phyloP scores from a whole-genome alignment of 306 rosid species.

The Citrullus amarus region DNA sequence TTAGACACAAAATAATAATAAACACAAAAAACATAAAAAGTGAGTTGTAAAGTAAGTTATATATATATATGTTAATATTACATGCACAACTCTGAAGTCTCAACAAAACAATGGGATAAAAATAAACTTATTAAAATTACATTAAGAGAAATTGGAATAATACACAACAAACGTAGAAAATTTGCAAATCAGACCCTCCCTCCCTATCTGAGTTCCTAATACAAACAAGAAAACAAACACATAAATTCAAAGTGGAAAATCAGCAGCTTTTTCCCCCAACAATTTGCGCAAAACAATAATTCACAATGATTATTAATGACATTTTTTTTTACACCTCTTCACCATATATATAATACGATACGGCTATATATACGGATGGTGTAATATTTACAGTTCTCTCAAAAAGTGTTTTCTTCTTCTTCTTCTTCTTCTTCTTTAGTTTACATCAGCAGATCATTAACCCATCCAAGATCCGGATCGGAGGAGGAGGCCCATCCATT shows the following conservation, averaged over 20 bases:
- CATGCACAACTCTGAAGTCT: too few relatives aligned
- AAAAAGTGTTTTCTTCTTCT: background rate
- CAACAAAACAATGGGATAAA: too few relatives aligned
- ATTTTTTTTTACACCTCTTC: background rate
- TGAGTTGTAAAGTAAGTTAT: too few relatives aligned
- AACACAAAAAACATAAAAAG: too few relatives aligned
- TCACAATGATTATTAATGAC: background rate
- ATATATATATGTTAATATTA: too few relatives aligned
- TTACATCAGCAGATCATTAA: slow-evolving; percentile 74
- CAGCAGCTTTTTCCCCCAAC: background rate
- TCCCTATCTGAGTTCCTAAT: background rate
- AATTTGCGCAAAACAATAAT: background rate
- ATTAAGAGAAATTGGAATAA: background rate
- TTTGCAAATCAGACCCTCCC: background rate
- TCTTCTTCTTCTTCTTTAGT: slow-evolving; percentile 3
- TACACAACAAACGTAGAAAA: background rate
- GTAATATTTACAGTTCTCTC: slow-evolving; percentile 37
- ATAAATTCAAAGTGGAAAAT: background rate
- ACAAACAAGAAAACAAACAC: background rate
- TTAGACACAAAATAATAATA: too few relatives aligned
- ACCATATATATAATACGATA: background rate
- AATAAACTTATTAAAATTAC: background rate
- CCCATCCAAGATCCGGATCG: slow-evolving; percentile 82
- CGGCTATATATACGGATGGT: background rate
- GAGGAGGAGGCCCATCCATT: slow-evolving; percentile 17